A percentile compares a stretch with the other conserved stretches of the same genome.
Evolutionary conservation across 2,329 filamentous ascomycete genomes (phyloP).

Genomic region (Trichoderma sp.): DNA sequence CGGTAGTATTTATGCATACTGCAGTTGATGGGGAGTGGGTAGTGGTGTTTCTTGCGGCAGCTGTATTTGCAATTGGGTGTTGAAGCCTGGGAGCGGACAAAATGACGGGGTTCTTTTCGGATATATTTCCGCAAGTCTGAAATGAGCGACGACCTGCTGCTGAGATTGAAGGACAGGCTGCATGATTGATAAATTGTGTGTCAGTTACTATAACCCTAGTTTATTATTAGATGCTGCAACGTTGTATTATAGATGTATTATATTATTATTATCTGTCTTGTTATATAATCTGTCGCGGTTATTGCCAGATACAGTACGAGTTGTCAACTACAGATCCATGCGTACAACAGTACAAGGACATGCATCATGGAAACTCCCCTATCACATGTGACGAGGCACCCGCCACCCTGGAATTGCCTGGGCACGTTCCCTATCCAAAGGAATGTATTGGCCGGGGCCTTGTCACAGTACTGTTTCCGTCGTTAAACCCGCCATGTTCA

Average conservation of each 20-base stretch:
- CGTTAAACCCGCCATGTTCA: not conserved
- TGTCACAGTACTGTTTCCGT: not conserved
- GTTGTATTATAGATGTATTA: not conserved
- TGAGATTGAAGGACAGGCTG: not conserved
- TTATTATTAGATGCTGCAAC: not conserved
- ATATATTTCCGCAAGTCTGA: slow-evolving; percentile 48
- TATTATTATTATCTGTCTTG: not conserved
- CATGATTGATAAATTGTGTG: not conserved
- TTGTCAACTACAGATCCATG: not conserved
- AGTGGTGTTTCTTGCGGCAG: slow-evolving; percentile 63
- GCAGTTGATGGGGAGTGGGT: slow-evolving; percentile 72
- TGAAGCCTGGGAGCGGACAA: slow-evolving; percentile 70
- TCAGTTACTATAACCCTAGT: not conserved
- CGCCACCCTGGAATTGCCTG: too few relatives aligned
- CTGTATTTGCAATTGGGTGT: slow-evolving; percentile 67
- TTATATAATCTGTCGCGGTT: not conserved
- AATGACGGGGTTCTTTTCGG: slow-evolving; percentile 62
- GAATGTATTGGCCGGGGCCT: not conserved
- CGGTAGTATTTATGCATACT: slow-evolving; percentile 66
- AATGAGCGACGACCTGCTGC: not conserved
- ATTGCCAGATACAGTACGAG: not conserved
- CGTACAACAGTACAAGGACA: not conserved
- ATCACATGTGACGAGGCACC: not conserved
- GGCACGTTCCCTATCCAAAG: not conserved
- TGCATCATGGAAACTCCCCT: not conserved